Conservation (phyloP, 2,329 filamentous ascomycete species). For the Paramyrothecium sp. region DNA sequence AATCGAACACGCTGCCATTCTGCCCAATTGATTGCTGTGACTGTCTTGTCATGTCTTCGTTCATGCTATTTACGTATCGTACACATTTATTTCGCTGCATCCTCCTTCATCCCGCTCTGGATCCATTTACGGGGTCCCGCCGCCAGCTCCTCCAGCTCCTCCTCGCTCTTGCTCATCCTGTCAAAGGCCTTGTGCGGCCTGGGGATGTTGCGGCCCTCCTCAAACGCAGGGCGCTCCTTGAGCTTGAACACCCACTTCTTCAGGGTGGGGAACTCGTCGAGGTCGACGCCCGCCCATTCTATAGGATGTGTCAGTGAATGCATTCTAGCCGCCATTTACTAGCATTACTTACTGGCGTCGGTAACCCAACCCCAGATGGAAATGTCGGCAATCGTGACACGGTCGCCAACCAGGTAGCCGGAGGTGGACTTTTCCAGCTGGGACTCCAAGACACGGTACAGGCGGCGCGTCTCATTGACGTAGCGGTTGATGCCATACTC, state of each 20-base stretch:
- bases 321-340: too few relatives aligned
- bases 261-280: slow-evolving; percentile 72
- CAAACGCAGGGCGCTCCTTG: slow-evolving; percentile 65
- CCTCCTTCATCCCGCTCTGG: slow-evolving; percentile 66
- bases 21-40: too few relatives aligned
- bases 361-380: slow-evolving; percentile 78
- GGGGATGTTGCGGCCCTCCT: slow-evolving; percentile 75
- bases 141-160: slow-evolving; percentile 57
- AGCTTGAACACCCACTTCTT: slow-evolving; percentile 76
- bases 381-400: slow-evolving; percentile 75
- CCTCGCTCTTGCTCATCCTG: slow-evolving; percentile 39
- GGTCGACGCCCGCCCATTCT: slow-evolving; percentile 49
- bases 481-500: slow-evolving; percentile 82
- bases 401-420: slow-evolving; percentile 65
- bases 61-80: background rate
- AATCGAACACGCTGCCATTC: background rate
- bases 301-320: background rate
- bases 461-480: slow-evolving; percentile 76
- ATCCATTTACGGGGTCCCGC: slow-evolving; percentile 60
- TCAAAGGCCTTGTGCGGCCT: slow-evolving; percentile 60
- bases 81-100: slow-evolving; percentile 51
- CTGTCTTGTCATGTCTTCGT: too few relatives aligned
- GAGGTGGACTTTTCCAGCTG: slow-evolving; percentile 59
- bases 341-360: slow-evolving; percentile 34
- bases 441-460: slow-evolving; percentile 76